Conservation (phyloP, 352 stramenopile species). For the Nothophytophthora sp. region DNA sequence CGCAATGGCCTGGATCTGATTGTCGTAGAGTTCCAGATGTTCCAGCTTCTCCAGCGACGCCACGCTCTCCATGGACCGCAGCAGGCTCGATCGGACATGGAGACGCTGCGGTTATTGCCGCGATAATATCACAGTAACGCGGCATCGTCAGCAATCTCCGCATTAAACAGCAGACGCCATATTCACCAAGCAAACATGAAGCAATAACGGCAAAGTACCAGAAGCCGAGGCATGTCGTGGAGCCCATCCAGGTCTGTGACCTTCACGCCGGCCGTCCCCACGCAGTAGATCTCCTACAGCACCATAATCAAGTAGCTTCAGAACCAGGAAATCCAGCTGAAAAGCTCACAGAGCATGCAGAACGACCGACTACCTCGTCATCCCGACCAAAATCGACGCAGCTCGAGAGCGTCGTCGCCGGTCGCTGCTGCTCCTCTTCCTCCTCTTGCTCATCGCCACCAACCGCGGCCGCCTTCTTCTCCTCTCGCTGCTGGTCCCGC, state of each 20-base stretch:
- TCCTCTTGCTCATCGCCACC: conserved; percentile 1
- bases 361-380: conserved; percentile 32
- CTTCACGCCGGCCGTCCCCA: conserved; percentile 82
- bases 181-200: too few species aligned
- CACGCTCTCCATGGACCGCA: conserved; percentile 82
- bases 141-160: too few species aligned
- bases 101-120: conserved; percentile 52
- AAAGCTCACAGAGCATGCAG: too few species aligned
- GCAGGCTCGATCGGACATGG: conserved; percentile 81
- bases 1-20: conserved; percentile 92
- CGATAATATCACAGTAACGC: too few species aligned
- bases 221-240: conserved; percentile 45
- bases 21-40: conserved; percentile 98
- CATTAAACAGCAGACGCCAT: too few species aligned
- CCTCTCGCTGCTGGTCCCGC: conserved; percentile 16
- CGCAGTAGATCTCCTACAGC: conserved; percentile 75
- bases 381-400: conserved; percentile 64
- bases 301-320: too few species aligned
- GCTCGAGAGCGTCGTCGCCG: conserved; percentile 55
- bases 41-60: conserved; percentile 65
- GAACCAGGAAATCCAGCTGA: too few species aligned
- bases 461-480: background rate
- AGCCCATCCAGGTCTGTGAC: conserved; percentile 66
- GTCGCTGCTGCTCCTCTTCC: conserved; percentile 27
- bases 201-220: conserved; percentile 15